Conservation (phyloP, 768 basidiomycete species). For the Psilocybe cubensis region DNA sequence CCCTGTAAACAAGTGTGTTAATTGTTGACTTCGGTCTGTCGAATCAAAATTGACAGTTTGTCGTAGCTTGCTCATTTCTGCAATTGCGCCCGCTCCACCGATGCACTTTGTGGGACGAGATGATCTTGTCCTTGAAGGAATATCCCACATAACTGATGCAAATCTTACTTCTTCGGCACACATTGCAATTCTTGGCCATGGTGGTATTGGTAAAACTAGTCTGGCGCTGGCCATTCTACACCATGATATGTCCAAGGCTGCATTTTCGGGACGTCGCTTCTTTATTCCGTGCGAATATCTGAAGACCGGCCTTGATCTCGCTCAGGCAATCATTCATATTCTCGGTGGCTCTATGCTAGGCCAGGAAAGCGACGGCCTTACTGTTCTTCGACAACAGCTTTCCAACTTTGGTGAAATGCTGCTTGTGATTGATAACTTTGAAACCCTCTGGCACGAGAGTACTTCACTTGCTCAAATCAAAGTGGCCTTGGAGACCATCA, state of each 20-base stretch:
- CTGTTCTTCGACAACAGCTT: neutral
- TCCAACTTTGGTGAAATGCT: neutral
- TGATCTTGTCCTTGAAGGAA: neutral
- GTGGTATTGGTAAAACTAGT: slow-evolving; percentile 1
- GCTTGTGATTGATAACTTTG: slow-evolving; percentile 9
- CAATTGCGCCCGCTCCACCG: slow-evolving; percentile 1
- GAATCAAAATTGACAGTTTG: too few relatives aligned
- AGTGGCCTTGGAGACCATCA: neutral
- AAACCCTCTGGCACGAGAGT: slow-evolving; percentile 7
- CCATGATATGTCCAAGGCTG: neutral
- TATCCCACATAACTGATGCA: neutral
- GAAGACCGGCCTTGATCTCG: slow-evolving; percentile 7
- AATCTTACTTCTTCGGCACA: neutral
- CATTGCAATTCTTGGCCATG: neutral
- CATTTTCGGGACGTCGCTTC: neutral
- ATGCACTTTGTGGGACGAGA: slow-evolving; percentile 6
- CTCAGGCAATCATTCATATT: neutral
- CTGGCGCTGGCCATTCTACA: slow-evolving; percentile 1
- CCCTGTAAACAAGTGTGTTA: too few relatives aligned
- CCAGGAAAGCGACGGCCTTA: neutral
- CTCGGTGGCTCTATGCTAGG: neutral
- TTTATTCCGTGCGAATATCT: slow-evolving; percentile 6
- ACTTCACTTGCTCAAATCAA: neutral
- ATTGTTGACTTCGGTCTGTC: too few relatives aligned
- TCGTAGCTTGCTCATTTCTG: neutral